Base-by-base conservation (phyloP, 2,329 filamentous ascomycete genomes). In the Ascochyta koolunga region DNA sequence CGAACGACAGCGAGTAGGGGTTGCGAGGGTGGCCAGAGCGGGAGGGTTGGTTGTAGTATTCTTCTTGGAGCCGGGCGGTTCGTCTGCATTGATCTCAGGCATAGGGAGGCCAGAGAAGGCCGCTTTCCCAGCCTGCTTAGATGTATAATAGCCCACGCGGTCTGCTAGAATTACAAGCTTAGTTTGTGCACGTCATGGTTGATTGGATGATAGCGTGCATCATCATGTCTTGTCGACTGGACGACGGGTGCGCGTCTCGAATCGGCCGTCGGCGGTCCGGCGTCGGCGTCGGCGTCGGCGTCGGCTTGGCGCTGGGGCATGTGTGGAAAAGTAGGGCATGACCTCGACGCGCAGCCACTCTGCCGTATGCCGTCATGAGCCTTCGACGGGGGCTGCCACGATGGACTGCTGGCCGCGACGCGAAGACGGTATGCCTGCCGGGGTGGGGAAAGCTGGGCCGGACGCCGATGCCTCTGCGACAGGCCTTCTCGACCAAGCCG, bases 1-100 rank as follows among this genome's bases (percentile, higher is more conserved):
- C 72, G 9, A 76, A 77, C 24, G 76, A 74, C 27, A 68, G 72
- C 50, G 64, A 77, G 27, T 70, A 65, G 61, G 35, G 48, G 56
- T 50, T 58, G 60, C 47, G 43, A 50, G 58, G 54, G 44, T 38
- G 40, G 15, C 32, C 36, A 37, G 24, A 45, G 40, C 31, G 27
- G 50, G 50, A 27, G 42, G 33, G 19, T 51, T 33, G 41, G 22
- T 25, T 16, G 47, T 32, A 32, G 18, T 33, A 40, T 40, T 32
- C 22, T 40, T 48, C 15, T 41, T 33, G 45, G 21, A 36, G 44
- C 32, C 18, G 33, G 44, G 16, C 27, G 54, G 58, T 47, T 54
- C 43, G 59, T 49, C 65, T 61, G 61, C 60, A 65, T 65, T 67
- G 51, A 56, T 60, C 42, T 52, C 46, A 59, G 58, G 59, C 45